These are phyloP conservation scores for Bodo saltans DNA, from an alignment of 78 protist genomes.

Conservation along the genomic window DNA sequence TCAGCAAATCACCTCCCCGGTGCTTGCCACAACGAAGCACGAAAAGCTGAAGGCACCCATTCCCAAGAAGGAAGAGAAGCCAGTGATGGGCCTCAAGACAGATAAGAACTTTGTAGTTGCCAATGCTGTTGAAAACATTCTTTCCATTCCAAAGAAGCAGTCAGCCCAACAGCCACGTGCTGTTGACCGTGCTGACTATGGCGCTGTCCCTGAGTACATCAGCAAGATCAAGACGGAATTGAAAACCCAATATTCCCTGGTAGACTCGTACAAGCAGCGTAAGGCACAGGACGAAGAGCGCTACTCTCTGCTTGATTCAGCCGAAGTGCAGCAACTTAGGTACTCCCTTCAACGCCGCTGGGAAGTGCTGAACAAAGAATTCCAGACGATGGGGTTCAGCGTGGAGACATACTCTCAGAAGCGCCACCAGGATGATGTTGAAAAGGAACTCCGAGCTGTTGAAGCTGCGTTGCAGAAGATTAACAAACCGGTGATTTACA, in stretches of 20 bases:
- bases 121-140: conserved; percentile 45
- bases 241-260: conserved; percentile 24
- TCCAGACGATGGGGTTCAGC: conserved; percentile 45
- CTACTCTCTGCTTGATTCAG: too few species aligned
- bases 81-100: conserved; percentile 19
- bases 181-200: conserved; percentile 4
- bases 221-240: conserved; percentile 36
- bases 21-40: too few species aligned
- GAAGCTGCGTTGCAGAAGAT: not conserved
- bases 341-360: not conserved
- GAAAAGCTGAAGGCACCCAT: conserved; percentile 33
- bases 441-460: not conserved
- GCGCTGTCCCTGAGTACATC: conserved; percentile 44
- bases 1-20: not conserved
- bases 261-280: too few species aligned
- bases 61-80: conserved; percentile 25
- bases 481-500: too few species aligned
- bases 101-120: conserved; percentile 41
- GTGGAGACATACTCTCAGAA: conserved; percentile 48
- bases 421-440: not conserved
- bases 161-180: too few species aligned
- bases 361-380: conserved; percentile 28
- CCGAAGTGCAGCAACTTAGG: too few species aligned
- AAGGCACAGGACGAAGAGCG: too few species aligned
- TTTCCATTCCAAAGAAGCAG: not conserved